Evolutionary conservation across 495 filamentous ascomycete species (phyloP), one percentile per base, ranked within the genome.

Genomic region (Aspergillus steynii): DNA sequence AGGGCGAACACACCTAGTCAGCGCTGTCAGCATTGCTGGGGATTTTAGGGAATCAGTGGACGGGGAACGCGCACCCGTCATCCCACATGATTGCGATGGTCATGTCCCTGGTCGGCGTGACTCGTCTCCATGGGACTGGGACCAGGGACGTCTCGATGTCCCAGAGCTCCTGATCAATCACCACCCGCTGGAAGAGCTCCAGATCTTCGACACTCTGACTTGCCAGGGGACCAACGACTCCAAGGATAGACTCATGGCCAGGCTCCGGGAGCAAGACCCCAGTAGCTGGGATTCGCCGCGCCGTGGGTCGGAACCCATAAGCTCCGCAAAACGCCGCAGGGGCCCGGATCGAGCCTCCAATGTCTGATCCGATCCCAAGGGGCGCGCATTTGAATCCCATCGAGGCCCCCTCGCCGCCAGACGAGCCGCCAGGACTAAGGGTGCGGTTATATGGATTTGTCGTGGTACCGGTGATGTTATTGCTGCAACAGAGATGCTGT

Each of bases 1-100:
- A 1, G 89, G 88, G 49, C 77, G 82, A 50, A 76, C 76, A 60
- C 46, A 52, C 2, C 61, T 48, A 9, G 3, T 37, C n/a, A 34
- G 58, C 42, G 54, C 47, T 45, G 10, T 20, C 29, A n/a, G 12
- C 29, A 27, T 46, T 50, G 3, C 2, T 7, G 3, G 32, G 25
- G 15, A n/a, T 8, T 31, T 31, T n/a, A 45, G 12, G 15, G 45
- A 56, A 27, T 2, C 29, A 42, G 12, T 54, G 27, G 47, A 37
- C 20, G 20, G 25, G 56, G n/a, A 87, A 72, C 27, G 67, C 37
- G 37, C 37, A 77, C 29, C 83, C 86, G 66, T 94, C 90, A 71
- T 88, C 75, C 83, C 85, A 87, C 54, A 92, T 74, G 26, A 94
- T 83, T 2, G 75, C 90, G 29, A 94, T 70, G 52, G 84, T 88